Conservation (phyloP, 2,329 filamentous ascomycete genomes). For the Epichloe aotearoae region DNA sequence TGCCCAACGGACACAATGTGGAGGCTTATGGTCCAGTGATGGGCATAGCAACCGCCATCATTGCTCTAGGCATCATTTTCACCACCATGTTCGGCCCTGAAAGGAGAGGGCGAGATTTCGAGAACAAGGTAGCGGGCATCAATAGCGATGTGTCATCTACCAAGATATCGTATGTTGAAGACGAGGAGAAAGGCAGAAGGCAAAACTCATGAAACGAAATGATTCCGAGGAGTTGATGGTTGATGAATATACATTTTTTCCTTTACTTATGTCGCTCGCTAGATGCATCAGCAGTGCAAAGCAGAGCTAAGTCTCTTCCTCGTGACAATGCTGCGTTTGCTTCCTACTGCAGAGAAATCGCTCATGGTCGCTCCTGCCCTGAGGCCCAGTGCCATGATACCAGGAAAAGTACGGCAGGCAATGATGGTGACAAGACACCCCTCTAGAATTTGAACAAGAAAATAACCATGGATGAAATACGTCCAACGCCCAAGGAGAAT, state of each 20-base stretch:
- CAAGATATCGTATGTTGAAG: constrained; percentile 17
- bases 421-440: no score
- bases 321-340: no score
- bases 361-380: no score
- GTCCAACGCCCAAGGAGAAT: no score
- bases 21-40: constrained; percentile 64
- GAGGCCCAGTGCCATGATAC: no score
- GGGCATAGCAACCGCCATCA: constrained; percentile 66
- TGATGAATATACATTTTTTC: neutral
- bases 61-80: constrained; percentile 53
- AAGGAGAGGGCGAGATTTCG: constrained; percentile 58
- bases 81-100: constrained; percentile 62
- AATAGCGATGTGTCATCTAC: constrained; percentile 11
- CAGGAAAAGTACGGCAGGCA: no score
- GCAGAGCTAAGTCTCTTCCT: neutral
- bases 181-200: constrained; percentile 18
- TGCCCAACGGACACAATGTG: constrained; percentile 39
- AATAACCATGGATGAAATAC: no score
- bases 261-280: no score
- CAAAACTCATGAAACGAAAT: constrained; percentile 5
- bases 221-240: neutral
- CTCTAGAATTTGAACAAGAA: no score
- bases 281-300: neutral
- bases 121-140: constrained; percentile 35
- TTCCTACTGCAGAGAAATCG: no score